Evolutionary conservation across 805 yeast genomes (phyloP), one percentile per base, ranked within the genome.

Genomic region (Saccharomyces jurei): DNA sequence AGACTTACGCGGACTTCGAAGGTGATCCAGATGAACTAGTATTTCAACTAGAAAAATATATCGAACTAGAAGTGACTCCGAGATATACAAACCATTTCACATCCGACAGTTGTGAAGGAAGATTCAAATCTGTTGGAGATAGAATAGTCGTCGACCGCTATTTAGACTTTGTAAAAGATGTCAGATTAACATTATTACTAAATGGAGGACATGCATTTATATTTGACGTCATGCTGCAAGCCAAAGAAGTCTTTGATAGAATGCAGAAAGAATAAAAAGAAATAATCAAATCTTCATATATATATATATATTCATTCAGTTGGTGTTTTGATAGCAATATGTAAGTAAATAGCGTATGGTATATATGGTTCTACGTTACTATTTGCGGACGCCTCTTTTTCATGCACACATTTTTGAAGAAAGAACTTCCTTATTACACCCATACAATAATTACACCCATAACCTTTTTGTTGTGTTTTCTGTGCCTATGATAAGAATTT

Each of bases 131-230:
- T 28, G n/a, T 59, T 10, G 52, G 65, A 17, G 63, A 60, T 48
- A 54, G 59, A 49, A 48, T 67, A 4, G 53, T 56, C 6, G 53
- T 65, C 13, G 67, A 68, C 46, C 61, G 70, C 41, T 72, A 70
- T 53, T 54, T 67, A 8, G 71, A 72, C 50, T 74, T 79, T 54
- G 63, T 76, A 6, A 67, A 68, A 31, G 77, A 75, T 48, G 71
- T 79, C 49, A 72, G 73, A 59, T 62, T 74, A 54, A 71, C 83
- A 32, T 65, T 79, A 47, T 66, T 69, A 17, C 60, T 80, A 32
- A 84, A 84, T 60, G 84, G 86, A 17, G 85, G 84, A 1, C 78
- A 81, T 60, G 73, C 84, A 1, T 79, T 78, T 52, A 74, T 81
- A 11, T 74, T 84, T 61, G 89, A 84, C 61, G 72, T 84, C 1